Evolutionary conservation across 1,284 basidiomycete genomes (phyloP).

Genomic region (Cystobasidiaceae sp.): DNA sequence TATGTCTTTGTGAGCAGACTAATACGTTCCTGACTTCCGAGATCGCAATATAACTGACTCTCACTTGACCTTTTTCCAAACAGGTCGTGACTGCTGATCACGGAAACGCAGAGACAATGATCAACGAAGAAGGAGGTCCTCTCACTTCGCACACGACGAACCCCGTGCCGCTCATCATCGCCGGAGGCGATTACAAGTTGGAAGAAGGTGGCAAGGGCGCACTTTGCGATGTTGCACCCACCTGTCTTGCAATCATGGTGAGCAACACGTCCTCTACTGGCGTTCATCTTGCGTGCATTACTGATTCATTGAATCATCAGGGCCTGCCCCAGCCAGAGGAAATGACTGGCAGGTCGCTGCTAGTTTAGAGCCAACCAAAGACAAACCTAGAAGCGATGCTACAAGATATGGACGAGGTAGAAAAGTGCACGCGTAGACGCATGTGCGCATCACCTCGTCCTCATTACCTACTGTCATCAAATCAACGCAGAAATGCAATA

Average conservation of each 20-base stretch:
- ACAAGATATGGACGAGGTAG: too few relatives aligned
- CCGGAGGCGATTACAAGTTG: constrained; percentile 51
- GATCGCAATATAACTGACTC: background rate
- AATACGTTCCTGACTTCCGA: background rate
- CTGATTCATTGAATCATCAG: background rate
- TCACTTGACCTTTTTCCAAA: background rate
- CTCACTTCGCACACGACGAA: constrained; percentile 82
- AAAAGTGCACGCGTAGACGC: too few relatives aligned
- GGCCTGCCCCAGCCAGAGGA: constrained; percentile 29
- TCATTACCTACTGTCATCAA: too few relatives aligned
- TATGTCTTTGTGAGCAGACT: constrained; percentile 59
- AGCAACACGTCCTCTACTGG: constrained; percentile 34
- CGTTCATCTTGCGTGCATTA: background rate
- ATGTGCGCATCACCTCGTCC: too few relatives aligned
- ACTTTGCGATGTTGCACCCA: constrained; percentile 80
- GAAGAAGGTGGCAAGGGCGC: constrained; percentile 54
- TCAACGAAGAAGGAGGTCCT: constrained; percentile 69
- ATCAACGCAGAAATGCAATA: too few relatives aligned
- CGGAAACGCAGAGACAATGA: constrained; percentile 90
- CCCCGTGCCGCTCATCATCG: constrained; percentile 72
- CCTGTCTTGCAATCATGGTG: constrained; percentile 68
- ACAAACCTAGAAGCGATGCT: too few relatives aligned
- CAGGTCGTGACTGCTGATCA: constrained; percentile 69
- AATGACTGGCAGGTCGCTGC: constrained; percentile 26
- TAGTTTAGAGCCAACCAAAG: background rate